Evolutionary conservation across 768 basidiomycete species (phyloP), one percentile per base, ranked within the genome.

Genomic region (Tylopilus balloui): DNA sequence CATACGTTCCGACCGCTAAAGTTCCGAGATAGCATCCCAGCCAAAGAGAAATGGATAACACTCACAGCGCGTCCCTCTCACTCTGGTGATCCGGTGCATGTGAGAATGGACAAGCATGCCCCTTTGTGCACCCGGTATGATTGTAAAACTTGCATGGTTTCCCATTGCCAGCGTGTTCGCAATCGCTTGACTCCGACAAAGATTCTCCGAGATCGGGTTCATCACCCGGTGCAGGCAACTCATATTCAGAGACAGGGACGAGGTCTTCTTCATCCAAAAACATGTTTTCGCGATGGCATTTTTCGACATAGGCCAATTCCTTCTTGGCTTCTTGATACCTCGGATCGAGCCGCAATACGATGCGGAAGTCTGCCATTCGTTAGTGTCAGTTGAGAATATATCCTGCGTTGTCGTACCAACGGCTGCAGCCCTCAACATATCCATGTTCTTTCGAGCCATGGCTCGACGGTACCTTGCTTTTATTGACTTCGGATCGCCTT

Each of bases 31-130:
- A 20, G 8, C 6, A 21, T 39, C n/a, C 24, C 41, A 23, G 35
- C 1, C 5, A 3, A 10, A 3, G 19, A 25, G 13, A 15, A n/a
- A 45, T 1, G 13, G 2, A 31, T 11, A 7, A 25, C 48, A 70
- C 78, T 51, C 51, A 81, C 80, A 79, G 63, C 8, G 74, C 69
- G 52, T 81, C 77, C 17, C 78, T 68, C 14, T 78, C 69, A 51
- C 79, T 80, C 56, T 72, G 75, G 52, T 71, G 60, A 55, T 81
- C 77, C 0, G 78, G 78, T 1, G 77, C 73, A 60, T 81, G 78
- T 20, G 72, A 76, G 60, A 67, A 79, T 5, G 45, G 46, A 52
- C 80, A 81, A 6, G 52, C 43, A 6, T 25, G 38, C 1, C 78
- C 76, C 8, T 67, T 64, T 5, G 52, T 56, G 56, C 79, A 80